phyloP scores from a whole-genome alignment of 192 early-diverging fungal genomes.

The Spinellus fusiger region DNA sequence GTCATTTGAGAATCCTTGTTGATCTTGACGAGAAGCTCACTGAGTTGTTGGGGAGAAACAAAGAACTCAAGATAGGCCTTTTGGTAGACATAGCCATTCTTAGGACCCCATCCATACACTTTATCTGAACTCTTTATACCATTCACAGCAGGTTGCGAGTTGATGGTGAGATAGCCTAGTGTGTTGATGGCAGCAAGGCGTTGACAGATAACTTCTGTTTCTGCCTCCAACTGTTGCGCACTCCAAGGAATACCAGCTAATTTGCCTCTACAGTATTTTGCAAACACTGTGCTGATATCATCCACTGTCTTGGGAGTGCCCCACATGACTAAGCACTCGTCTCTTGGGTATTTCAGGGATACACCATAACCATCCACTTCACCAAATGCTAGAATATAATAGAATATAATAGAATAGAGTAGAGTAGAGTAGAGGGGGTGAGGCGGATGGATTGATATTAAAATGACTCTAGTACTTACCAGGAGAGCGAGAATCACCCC shows the following conservation, averaged over 20 bases:
- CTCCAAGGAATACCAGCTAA: constrained; percentile 84
- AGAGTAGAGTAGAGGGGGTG: too few species aligned
- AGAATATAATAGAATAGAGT: too few species aligned
- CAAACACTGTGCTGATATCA: constrained; percentile 75
- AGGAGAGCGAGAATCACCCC: constrained; percentile 95
- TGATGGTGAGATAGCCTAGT: constrained; percentile 91
- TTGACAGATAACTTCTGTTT: constrained; percentile 69
- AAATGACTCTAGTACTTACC: too few species aligned
- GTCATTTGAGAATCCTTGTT: constrained; percentile 59
- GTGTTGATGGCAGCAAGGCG: constrained; percentile 66
- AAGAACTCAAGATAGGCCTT: constrained; percentile 98
- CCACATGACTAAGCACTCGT: constrained; percentile 62
- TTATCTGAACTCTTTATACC: constrained; percentile 74
- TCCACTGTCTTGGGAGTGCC: constrained; percentile 54
- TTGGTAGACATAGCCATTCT: constrained; percentile 93
- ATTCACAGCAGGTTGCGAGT: constrained; percentile 93
- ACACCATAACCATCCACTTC: constrained; percentile 69
- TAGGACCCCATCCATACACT: constrained; percentile 90
- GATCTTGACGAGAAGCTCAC: constrained; percentile 56
- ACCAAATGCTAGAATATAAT: too few species aligned
- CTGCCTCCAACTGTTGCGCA: constrained; percentile 70
- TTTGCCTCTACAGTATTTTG: constrained; percentile 67
- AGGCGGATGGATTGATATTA: too few species aligned
- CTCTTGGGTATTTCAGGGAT: constrained; percentile 52
- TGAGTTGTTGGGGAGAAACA: constrained; percentile 63